These are phyloP conservation scores for Trypanosoma brucei DNA, from an alignment of 208 protist genomes.

Conservation along the genomic window DNA sequence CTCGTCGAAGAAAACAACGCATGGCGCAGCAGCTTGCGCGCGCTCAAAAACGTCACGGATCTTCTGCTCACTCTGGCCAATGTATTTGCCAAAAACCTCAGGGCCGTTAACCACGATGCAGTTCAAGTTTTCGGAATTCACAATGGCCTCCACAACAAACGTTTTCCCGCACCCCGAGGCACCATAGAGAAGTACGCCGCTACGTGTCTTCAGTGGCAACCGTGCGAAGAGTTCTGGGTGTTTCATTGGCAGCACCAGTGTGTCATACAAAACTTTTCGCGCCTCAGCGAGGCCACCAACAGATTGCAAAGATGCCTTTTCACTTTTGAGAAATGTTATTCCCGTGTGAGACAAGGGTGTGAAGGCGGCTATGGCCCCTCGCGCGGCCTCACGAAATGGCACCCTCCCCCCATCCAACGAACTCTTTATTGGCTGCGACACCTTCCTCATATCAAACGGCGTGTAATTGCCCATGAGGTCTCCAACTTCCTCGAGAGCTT, in stretches of 20 bases:
- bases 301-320: constrained; percentile 64
- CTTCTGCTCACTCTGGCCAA: constrained; percentile 92
- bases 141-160: constrained; percentile 75
- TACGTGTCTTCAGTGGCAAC: constrained; percentile 87
- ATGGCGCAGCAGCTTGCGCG: constrained; percentile 83
- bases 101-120: constrained; percentile 93
- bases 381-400: constrained; percentile 21
- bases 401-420: constrained; percentile 5
- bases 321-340: constrained; percentile 72
- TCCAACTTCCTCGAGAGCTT: constrained; percentile 33
- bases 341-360: constrained; percentile 80
- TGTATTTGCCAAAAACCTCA: constrained; percentile 94
- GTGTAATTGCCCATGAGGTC: constrained; percentile 87
- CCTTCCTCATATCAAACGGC: constrained; percentile 71
- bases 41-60: constrained; percentile 91
- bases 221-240: constrained; percentile 89
- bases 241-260: constrained; percentile 92
- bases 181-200: constrained; percentile 91
- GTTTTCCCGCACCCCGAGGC: constrained; percentile 91
- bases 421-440: constrained; percentile 44
- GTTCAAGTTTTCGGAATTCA: constrained; percentile 74
- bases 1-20: constrained; percentile 94
- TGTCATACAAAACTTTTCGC: constrained; percentile 94
- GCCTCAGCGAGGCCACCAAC: constrained; percentile 90
- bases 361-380: constrained; percentile 43